Evolutionary conservation across 352 stramenopile species (phyloP).

Genomic region (Phytophthora capsici): DNA sequence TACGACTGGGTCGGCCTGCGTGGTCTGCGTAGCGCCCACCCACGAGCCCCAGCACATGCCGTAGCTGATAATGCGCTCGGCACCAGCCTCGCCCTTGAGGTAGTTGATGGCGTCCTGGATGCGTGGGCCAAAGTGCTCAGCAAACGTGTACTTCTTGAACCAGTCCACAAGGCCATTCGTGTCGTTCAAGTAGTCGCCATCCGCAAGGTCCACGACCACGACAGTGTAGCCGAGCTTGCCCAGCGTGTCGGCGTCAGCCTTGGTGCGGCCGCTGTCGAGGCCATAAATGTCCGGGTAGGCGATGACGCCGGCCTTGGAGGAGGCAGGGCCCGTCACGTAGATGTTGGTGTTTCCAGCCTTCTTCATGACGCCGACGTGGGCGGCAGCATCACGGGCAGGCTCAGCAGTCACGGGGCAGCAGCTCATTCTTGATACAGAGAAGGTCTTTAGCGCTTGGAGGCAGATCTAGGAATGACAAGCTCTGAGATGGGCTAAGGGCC

Average conservation of each 20-base stretch:
- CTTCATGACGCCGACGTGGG: conserved; percentile 62
- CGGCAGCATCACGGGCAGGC: conserved; percentile 49
- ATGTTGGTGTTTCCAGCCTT: conserved; percentile 73
- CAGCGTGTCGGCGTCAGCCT: conserved; percentile 75
- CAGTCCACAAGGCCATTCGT: conserved; percentile 50
- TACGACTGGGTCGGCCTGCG: conserved; percentile 52
- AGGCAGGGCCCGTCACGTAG: conserved; percentile 74
- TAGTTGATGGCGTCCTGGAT: conserved; percentile 81
- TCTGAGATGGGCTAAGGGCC: too few species aligned
- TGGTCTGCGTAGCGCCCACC: conserved; percentile 64
- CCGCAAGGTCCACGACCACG: conserved; percentile 68
- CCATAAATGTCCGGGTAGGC: conserved; percentile 83
- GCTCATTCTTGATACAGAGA: conserved; percentile 48
- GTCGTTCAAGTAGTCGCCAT: conserved; percentile 71
- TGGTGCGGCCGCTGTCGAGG: conserved; percentile 81
- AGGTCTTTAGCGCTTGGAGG: conserved; percentile 4
- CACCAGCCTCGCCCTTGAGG: conserved; percentile 66
- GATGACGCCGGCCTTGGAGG: conserved; percentile 69
- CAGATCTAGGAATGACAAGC: conserved; percentile 29
- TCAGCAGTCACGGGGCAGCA: conserved; percentile 80
- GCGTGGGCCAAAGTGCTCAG: conserved; percentile 47
- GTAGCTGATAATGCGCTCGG: conserved; percentile 72
- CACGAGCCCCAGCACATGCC: conserved; percentile 88
- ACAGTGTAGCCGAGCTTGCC: conserved; percentile 81
- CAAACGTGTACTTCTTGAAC: conserved; percentile 77